Conservation (phyloP, 1,284 basidiomycete genomes). For the Ganoderma sinense region DNA sequence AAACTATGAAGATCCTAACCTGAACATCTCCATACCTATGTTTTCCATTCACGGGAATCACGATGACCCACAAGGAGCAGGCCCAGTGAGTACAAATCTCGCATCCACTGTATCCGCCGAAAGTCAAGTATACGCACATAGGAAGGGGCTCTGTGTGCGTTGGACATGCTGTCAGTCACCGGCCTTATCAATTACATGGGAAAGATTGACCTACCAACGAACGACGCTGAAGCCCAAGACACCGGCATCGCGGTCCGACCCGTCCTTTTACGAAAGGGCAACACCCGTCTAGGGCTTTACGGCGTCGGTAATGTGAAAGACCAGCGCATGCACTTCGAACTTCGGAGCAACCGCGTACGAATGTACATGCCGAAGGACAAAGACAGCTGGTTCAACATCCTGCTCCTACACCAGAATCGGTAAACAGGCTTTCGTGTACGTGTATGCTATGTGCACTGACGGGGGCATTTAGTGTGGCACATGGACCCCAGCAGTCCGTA, state of each 20-base stretch:
- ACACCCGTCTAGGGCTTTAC: slow-evolving; percentile 88
- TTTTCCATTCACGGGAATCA: slow-evolving; percentile 99
- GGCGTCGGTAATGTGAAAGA: slow-evolving; percentile 98
- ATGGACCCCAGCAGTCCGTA: slow-evolving; percentile 91
- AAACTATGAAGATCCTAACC: slow-evolving; percentile 97
- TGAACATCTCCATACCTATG: slow-evolving; percentile 94
- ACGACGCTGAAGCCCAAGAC: slow-evolving; percentile 70
- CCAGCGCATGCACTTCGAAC: slow-evolving; percentile 94
- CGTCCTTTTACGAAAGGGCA: slow-evolving; percentile 90
- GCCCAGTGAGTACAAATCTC: slow-evolving; percentile 64
- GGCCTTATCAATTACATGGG: slow-evolving; percentile 99
- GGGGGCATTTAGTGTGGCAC: slow-evolving; percentile 78
- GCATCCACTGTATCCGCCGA: neutral
- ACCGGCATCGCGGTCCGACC: slow-evolving; percentile 90
- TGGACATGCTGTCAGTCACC: slow-evolving; percentile 93
- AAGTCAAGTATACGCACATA: slow-evolving; percentile 39
- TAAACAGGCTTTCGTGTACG: slow-evolving; percentile 43
- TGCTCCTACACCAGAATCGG: slow-evolving; percentile 97
- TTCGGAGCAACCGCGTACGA: slow-evolving; percentile 90
- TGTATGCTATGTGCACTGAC: neutral
- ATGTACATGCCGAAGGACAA: slow-evolving; percentile 96
- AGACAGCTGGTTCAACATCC: slow-evolving; percentile 94
- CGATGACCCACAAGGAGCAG: slow-evolving; percentile 97
- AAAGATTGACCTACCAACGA: slow-evolving; percentile 77
- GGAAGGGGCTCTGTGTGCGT: slow-evolving; percentile 95